phyloP scores from a whole-genome alignment of 169 alveolate species.

The Cryptosporidium felis region DNA sequence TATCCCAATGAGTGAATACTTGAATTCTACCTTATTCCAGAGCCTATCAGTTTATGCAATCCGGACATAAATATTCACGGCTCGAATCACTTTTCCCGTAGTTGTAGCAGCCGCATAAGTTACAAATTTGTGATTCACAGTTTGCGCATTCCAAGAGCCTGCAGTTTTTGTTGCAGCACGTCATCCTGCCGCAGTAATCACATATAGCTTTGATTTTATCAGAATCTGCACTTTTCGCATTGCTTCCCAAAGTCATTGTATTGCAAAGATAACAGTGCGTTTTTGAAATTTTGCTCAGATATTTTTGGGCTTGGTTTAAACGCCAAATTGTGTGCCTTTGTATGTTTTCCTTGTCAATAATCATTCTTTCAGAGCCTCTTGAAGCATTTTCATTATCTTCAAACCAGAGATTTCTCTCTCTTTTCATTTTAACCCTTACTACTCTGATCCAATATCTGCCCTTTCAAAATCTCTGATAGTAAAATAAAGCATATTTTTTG shows the following conservation, averaged over 20 bases:
- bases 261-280: conserved; percentile 32
- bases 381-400: background rate
- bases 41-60: background rate
- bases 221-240: background rate
- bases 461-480: background rate
- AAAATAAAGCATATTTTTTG: too few species aligned
- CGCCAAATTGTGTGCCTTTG: conserved; percentile 48
- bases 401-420: conserved; percentile 3
- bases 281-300: background rate
- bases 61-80: conserved; percentile 1
- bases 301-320: conserved; percentile 36
- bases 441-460: background rate
- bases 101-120: conserved; percentile 8
- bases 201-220: background rate
- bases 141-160: background rate
- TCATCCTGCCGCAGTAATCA: conserved; percentile 13
- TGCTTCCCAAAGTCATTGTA: background rate
- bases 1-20: too few species aligned
- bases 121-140: conserved; percentile 28
- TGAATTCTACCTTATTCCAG: too few species aligned
- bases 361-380: conserved; percentile 16
- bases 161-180: conserved; percentile 21
- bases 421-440: conserved; percentile 24
- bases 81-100: background rate
- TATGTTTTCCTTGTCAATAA: conserved; percentile 45